Evolutionary conservation across 2,329 filamentous ascomycete species (phyloP).

Genomic region (Epichloe hybrida): DNA sequence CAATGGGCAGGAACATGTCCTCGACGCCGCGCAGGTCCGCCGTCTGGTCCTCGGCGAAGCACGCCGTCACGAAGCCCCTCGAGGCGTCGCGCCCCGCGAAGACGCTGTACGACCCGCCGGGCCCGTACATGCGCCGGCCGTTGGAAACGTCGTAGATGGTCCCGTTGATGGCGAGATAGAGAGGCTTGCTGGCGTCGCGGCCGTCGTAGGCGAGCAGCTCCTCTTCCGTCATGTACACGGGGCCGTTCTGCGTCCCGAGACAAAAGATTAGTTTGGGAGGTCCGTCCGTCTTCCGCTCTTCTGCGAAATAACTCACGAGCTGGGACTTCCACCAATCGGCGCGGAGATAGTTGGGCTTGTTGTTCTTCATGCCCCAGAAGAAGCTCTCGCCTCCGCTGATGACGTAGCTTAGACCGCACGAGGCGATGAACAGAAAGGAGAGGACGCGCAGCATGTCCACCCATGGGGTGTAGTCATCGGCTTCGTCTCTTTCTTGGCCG

Average conservation of each 20-base stretch:
- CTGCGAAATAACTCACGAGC: slow-evolving; percentile 33
- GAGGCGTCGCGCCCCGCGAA: slow-evolving; percentile 81
- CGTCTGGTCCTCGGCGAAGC: slow-evolving; percentile 75
- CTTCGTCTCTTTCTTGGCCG: slow-evolving; percentile 44
- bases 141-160: slow-evolving; percentile 74
- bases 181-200: slow-evolving; percentile 55
- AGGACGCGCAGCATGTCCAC: slow-evolving; percentile 59
- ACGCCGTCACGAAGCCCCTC: slow-evolving; percentile 82
- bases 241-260: slow-evolving; percentile 30
- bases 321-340: slow-evolving; percentile 44
- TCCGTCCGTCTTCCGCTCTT: background rate
- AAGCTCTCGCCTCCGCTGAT: slow-evolving; percentile 57
- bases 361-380: slow-evolving; percentile 46
- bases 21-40: slow-evolving; percentile 79
- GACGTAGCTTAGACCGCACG: slow-evolving; percentile 61
- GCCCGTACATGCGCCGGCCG: slow-evolving; percentile 58
- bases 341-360: slow-evolving; percentile 49
- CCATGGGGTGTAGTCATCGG: slow-evolving; percentile 45
- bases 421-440: slow-evolving; percentile 51
- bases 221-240: slow-evolving; percentile 57
- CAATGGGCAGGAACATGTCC: slow-evolving; percentile 61
- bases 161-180: slow-evolving; percentile 84
- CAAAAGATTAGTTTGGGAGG: background rate
- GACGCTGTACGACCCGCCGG: slow-evolving; percentile 73
- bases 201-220: slow-evolving; percentile 70